Conservation (phyloP, 163 green algal species). For the Chlamydomonas reinhardtii region DNA sequence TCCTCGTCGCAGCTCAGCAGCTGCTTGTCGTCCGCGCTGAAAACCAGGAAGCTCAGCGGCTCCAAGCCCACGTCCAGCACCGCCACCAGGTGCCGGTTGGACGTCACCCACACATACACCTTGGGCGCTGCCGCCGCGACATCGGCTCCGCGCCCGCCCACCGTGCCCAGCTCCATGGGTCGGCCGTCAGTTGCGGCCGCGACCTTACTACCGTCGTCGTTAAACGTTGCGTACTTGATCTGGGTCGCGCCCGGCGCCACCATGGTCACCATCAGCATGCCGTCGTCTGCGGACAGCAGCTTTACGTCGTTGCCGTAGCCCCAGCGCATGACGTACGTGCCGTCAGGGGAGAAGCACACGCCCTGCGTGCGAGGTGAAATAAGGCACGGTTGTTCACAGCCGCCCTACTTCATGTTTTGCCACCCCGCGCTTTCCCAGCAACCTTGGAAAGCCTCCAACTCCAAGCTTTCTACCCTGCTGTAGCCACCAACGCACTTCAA, state of each 20-base stretch:
- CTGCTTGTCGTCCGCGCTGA: slow-evolving; percentile 36
- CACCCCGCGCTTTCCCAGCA: too few relatives aligned
- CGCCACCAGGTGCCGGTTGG: slow-evolving; percentile 27
- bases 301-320: slow-evolving; percentile 49
- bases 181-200: slow-evolving; percentile 39
- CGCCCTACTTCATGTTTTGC: too few relatives aligned
- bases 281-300: slow-evolving; percentile 38
- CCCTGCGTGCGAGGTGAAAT: too few relatives aligned
- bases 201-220: slow-evolving; percentile 21
- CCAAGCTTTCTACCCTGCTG: too few relatives aligned
- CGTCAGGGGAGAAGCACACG: slow-evolving; percentile 41
- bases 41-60: slow-evolving; percentile 51
- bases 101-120: slow-evolving; percentile 38
- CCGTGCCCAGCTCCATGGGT: too few relatives aligned
- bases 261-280: slow-evolving; percentile 31
- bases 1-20: slow-evolving; percentile 60
- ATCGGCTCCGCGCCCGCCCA: too few relatives aligned
- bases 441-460: not conserved
- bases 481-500: too few relatives aligned
- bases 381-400: too few relatives aligned
- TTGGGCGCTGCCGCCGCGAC: not conserved
- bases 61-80: slow-evolving; percentile 58
- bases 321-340: slow-evolving; percentile 40
- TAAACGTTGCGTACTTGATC: slow-evolving; percentile 47
- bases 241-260: not conserved